Base-by-base conservation (phyloP, 2,329 filamentous ascomycete species). In the Neophaeococcomyces mojaviensis region DNA sequence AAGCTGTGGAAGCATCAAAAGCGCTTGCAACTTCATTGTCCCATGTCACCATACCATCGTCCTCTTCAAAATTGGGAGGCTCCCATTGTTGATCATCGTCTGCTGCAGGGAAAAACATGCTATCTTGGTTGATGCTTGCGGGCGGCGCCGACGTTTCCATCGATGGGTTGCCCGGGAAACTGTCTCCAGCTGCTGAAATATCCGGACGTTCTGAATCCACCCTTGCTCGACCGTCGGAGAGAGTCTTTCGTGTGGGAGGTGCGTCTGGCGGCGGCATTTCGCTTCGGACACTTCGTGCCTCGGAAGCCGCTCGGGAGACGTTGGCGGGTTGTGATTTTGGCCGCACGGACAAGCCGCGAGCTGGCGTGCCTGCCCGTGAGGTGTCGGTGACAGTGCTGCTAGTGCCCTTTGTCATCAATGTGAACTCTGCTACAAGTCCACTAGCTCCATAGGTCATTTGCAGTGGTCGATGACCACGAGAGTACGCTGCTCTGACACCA, bases 1-100 rank as follows among this genome's bases (percentile, higher is more conserved):
- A 60, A 3, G 36, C 36, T 39, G 59, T 59, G 12, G 62, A 59
- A 33, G 61, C 60, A 57, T 65, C 44, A 5, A 47, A 51, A 24
- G 75, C 71, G 59, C 81, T 77, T 76, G 79, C 82, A 2, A 77
- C 77, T 38, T 82, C 68, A 44, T 74, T 76, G 59, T 82, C 79
- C 56, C 55, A 57, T 10, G 50, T 57, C 22, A 58, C 53, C 37
- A 56, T 53, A 28, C 71, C 69, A 30, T 68, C 65, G 12, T 75
- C 72, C 9, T 76, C 69, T 37, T 79, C 69, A 18, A 70, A 56
- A 47, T 76, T 72, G 16, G 72, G 66, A 20, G 78, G 78, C 55
- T 81, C 77, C 79, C 79, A 83, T 44, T 71, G 68, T 31, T 67
- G 66, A 40, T 57, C 55, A 53, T 81, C 76, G 48, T 80, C 76